phyloP scores from a whole-genome alignment of 1,284 basidiomycete species.

The Malassezia nana region DNA sequence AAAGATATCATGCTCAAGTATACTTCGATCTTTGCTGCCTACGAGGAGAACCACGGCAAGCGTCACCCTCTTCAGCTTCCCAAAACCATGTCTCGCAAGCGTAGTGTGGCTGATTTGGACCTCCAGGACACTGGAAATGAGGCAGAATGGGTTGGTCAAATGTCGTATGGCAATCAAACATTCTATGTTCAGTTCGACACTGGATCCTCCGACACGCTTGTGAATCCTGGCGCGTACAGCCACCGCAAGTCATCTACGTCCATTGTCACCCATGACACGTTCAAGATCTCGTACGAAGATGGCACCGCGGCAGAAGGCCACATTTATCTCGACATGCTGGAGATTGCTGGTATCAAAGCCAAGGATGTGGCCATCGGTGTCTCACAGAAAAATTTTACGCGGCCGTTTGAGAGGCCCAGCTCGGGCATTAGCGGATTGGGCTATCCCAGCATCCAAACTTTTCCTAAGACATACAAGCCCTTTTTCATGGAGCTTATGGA shows the following conservation, averaged over 20 bases:
- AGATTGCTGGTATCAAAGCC: conserved; percentile 47
- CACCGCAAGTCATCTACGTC: conserved; percentile 28
- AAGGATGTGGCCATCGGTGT: conserved; percentile 47
- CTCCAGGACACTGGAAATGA: conserved; percentile 26
- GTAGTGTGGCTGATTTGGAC: conserved; percentile 19
- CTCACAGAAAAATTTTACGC: conserved; percentile 34
- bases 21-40: conserved; percentile 5
- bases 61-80: conserved; percentile 21
- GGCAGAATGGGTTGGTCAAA: conserved; percentile 37
- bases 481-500: conserved; percentile 29
- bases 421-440: conserved; percentile 48
- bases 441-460: conserved; percentile 30
- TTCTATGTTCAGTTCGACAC: conserved; percentile 45
- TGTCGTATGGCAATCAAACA: conserved; percentile 32
- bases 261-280: conserved; percentile 40
- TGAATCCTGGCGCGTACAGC: conserved; percentile 32
- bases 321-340: conserved; percentile 55
- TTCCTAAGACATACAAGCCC: conserved; percentile 25
- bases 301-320: conserved; percentile 55
- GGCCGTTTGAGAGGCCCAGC: conserved; percentile 18
- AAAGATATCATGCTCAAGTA: neutral
- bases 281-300: conserved; percentile 55
- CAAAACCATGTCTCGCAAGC: conserved; percentile 18
- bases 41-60: conserved; percentile 32
- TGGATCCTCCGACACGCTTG: conserved; percentile 39